Evolutionary conservation across 352 stramenopile species (phyloP), one percentile per base, ranked within the genome.

Genomic region (Globisporangium viniferum): DNA sequence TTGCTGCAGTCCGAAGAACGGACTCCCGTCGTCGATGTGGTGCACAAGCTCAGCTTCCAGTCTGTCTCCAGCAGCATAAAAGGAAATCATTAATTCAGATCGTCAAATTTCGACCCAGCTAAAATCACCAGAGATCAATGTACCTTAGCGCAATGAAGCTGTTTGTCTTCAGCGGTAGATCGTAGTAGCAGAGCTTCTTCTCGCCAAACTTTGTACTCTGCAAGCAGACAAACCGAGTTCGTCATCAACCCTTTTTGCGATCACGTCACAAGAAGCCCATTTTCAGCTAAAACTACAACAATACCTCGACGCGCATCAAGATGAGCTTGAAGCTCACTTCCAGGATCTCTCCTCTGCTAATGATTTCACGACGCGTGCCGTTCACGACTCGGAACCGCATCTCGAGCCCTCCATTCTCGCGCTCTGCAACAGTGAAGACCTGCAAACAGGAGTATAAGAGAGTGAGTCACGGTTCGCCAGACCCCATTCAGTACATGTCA

Each of bases 371-470:
- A 15, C 70, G 76, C 44, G 78, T 84, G 29, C 77, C 77, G 36
- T 90, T 90, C 31, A 86, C 78, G 15, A 86, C 67, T 15, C 80
- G 82, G 59, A 90, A 90, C 8, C 73, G 70, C 77, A 90, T 84
- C 59, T 87, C 76, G 22, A 89, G 49, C 0, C 53, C 63, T 5
- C 59, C 64, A 1, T 51, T 67, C 2, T 79, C 72, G 20, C 75
- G 67, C 15, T 67, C 53, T 0, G 78, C 79, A 0, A 88, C 70
- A 20, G 79, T 81, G 35, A 88, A 87, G 1, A 81, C 74, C 76
- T 82, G 10, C 7, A 6, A 33, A 20, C 27, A 18, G 9, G 18
- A 24, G 5, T 20, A 61, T 20, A 61, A 22, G 18, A 31, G 35
- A 51, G 18, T 14, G 18, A 51, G 18, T 5, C 44, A 51, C 22